Conservation (phyloP, 371 early-diverging fungal genomes). For the Mortierella sp. region DNA sequence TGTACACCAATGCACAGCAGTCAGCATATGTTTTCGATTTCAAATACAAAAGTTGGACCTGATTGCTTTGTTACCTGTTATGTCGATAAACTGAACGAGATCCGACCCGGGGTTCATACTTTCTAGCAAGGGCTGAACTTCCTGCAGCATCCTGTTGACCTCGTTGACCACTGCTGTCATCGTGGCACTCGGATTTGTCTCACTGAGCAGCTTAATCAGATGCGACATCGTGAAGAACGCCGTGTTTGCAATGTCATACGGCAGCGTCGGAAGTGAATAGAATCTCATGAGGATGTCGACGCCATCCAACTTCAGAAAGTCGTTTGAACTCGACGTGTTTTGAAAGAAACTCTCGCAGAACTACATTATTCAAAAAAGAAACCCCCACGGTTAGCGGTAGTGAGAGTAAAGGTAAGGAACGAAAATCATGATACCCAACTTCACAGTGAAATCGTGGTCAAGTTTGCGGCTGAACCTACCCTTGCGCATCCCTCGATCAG, state of each 20-base stretch:
- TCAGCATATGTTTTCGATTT: not conserved
- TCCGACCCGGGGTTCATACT: constrained; percentile 26
- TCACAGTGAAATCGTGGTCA: not conserved
- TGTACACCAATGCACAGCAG: not conserved
- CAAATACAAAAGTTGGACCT: no score
- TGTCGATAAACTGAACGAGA: constrained; percentile 43
- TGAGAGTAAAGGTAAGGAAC: not conserved
- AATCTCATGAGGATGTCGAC: constrained; percentile 72
- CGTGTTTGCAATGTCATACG: constrained; percentile 82
- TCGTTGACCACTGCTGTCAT: constrained; percentile 59
- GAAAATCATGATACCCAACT: not conserved
- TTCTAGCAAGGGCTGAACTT: constrained; percentile 40
- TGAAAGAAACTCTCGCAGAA: constrained; percentile 92
- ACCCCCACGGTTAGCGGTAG: no score
- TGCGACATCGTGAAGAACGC: constrained; percentile 78
- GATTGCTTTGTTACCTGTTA: constrained; percentile 25
- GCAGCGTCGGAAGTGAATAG: constrained; percentile 74
- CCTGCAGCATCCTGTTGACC: constrained; percentile 60
- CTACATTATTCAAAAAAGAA: no score
- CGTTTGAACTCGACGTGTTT: constrained; percentile 76
- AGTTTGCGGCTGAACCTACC: constrained; percentile 58
- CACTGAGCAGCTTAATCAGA: constrained; percentile 78
- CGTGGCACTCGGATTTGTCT: constrained; percentile 67
- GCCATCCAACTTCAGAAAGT: constrained; percentile 80
- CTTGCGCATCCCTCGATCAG: constrained; percentile 63